Evolutionary conservation across 2,329 filamentous ascomycete genomes (phyloP), one percentile per base, ranked within the genome.

Genomic region (Fusarium newnesense): DNA sequence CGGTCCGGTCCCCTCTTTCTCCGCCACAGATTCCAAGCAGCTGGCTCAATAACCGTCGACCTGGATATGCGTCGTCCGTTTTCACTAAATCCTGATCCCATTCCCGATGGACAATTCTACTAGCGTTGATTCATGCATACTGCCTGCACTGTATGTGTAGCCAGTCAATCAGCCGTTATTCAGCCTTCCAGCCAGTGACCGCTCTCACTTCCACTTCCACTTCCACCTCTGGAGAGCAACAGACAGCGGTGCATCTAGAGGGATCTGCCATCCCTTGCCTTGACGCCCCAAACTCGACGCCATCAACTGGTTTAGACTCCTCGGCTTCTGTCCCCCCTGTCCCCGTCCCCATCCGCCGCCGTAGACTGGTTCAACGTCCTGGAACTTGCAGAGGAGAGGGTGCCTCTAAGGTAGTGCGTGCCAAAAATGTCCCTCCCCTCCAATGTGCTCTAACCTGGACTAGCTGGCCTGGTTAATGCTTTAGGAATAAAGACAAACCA

Each of bases 201-300:
- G 42, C 42, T 63, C 42, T 50, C 34, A 43, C 24, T 42, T 42
- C 44, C 56, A 50, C 36, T 36, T 53, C 44, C 57, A 18, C 36
- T 42, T 42, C 44, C 56, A 50, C 36, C 44, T 53, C 44, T 46
- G 19, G 28, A 49, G 46, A 62, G 34, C 28, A 28, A 36, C 21
- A 44, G 58, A 53, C 43, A 66, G 30, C 28, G 53, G 43, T 52
- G 40, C 44, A 28, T 69, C 59, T 59, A 47, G 52, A 70, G 63
- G 67, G 57, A 65, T 74, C 67, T 73, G 50, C 65, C 65, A 69
- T 72, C 71, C 71, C 71, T 74, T 74, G 71, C 71, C 60, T 74
- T 49, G 50, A 71, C 71, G 64, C 71, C 64, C 50, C 64, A 44
- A 59, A 71, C 54, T 72, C 46, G 43, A 73, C 73, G 69, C 71